Evolutionary conservation across 352 stramenopile species (phyloP).

Genomic region (Achlya hypogyna): DNA sequence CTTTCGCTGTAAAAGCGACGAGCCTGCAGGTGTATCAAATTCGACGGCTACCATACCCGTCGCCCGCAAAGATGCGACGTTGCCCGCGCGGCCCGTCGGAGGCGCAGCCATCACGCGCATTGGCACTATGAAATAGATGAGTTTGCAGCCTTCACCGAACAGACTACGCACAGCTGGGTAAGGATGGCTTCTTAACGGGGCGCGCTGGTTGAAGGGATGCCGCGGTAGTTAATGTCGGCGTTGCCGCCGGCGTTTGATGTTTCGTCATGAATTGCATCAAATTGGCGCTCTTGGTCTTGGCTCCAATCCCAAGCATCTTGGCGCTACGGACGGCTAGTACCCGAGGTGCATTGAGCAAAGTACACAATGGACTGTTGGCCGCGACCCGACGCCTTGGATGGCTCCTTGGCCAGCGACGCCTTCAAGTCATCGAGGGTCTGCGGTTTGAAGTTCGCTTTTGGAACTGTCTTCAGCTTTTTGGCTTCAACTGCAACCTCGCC

Average conservation of each 20-base stretch:
- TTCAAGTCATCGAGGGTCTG: background rate
- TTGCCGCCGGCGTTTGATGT: background rate
- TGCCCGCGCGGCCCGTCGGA: background rate
- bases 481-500: background rate
- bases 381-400: background rate
- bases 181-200: background rate
- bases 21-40: background rate
- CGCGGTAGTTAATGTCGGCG: background rate
- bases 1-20: background rate
- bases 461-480: background rate
- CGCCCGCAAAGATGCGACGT: constrained; percentile 4
- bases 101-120: background rate
- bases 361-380: constrained; percentile 5
- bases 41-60: background rate
- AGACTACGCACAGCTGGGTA: too few relatives aligned
- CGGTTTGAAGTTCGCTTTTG: background rate
- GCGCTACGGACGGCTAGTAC: background rate
- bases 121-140: too few relatives aligned
- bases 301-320: constrained; percentile 15
- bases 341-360: background rate
- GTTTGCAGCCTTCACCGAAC: too few relatives aligned
- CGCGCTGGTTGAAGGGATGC: background rate
- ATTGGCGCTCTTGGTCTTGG: constrained; percentile 7
- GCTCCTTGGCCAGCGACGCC: background rate
- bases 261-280: constrained; percentile 18